Conservation (phyloP, 768 basidiomycete species). For the Kwoniella pini region DNA sequence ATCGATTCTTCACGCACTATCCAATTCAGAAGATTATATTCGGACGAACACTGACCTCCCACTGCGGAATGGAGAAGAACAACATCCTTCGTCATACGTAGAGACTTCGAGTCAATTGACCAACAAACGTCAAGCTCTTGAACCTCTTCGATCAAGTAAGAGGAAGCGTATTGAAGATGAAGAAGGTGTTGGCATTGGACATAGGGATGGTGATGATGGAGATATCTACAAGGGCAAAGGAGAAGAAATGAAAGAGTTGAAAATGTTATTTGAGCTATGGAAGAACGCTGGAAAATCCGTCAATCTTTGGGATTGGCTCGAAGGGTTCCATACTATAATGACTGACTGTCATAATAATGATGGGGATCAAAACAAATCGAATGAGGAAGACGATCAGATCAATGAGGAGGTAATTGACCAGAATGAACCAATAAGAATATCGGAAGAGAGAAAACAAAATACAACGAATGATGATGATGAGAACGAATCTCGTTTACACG, state of each 20-base stretch:
- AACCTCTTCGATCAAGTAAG: no score
- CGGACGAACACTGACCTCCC: background rate
- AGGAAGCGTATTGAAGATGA: background rate
- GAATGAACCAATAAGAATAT: no score
- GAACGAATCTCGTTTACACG: slow-evolving; percentile 36
- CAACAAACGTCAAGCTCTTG: no score
- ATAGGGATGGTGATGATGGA: background rate
- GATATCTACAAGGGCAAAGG: background rate
- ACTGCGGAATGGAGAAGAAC: no score
- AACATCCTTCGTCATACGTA: no score
- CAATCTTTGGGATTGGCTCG: slow-evolving; percentile 51
- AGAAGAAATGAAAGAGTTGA: slow-evolving; percentile 37
- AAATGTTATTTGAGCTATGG: slow-evolving; percentile 41
- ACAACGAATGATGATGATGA: slow-evolving; percentile 20
- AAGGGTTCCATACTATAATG: slow-evolving; percentile 35
- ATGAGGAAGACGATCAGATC: background rate
- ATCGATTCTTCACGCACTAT: slow-evolving; percentile 39
- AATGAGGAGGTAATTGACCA: background rate
- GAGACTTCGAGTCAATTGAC: no score
- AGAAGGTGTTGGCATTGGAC: background rate
- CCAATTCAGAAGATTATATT: slow-evolving; percentile 5
- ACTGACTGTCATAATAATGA: background rate
- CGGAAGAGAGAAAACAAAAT: no score
- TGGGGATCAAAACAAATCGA: no score
- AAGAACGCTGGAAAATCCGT: slow-evolving; percentile 36